These are phyloP conservation scores for Pterocarpus macrocarpus DNA, from an alignment of 306 rosid species.

Conservation along the genomic window DNA sequence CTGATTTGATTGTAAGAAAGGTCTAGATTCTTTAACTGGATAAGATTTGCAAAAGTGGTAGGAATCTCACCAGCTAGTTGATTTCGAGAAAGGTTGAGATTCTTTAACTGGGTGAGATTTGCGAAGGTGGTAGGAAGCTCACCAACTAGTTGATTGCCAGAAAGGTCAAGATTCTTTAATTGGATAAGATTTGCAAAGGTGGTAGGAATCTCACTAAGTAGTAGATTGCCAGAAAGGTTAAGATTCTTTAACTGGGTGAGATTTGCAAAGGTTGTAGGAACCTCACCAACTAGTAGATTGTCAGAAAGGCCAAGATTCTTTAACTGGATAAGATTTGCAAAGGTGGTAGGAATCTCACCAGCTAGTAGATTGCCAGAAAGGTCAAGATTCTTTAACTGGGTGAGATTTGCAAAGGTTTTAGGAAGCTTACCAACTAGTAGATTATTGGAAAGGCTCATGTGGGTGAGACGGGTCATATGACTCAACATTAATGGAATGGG, in stretches of 20 bases:
- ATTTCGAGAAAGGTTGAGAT: slow-evolving; percentile 13
- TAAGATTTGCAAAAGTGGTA: neutral
- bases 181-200: slow-evolving; percentile 7
- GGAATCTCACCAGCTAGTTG: slow-evolving; percentile 18
- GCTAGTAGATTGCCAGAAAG: neutral
- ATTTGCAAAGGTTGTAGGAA: neutral
- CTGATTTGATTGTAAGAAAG: slow-evolving; percentile 1
- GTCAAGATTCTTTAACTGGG: slow-evolving; percentile 7
- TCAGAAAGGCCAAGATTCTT: too few relatives aligned
- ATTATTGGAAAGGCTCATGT: too few relatives aligned
- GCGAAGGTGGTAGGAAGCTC: neutral
- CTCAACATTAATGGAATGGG: neutral
- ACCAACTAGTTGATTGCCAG: too few relatives aligned
- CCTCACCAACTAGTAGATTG: slow-evolving; percentile 20
- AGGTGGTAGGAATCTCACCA: neutral
- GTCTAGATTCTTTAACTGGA: neutral
- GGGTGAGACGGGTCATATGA: too few relatives aligned
- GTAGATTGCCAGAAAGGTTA: neutral
- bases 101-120: slow-evolving; percentile 9
- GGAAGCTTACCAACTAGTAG: neutral
- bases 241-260: neutral
- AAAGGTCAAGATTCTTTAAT: too few relatives aligned
- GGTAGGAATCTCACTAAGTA: neutral
- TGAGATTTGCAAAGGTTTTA: neutral
- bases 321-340: slow-evolving; percentile 26